Percentiles rank a stretch among this genome's conserved stretches.
phyloP scores from a whole-genome alignment of 2,329 filamentous ascomycete genomes.

The Immersiporthe knoxdaviesiana region DNA sequence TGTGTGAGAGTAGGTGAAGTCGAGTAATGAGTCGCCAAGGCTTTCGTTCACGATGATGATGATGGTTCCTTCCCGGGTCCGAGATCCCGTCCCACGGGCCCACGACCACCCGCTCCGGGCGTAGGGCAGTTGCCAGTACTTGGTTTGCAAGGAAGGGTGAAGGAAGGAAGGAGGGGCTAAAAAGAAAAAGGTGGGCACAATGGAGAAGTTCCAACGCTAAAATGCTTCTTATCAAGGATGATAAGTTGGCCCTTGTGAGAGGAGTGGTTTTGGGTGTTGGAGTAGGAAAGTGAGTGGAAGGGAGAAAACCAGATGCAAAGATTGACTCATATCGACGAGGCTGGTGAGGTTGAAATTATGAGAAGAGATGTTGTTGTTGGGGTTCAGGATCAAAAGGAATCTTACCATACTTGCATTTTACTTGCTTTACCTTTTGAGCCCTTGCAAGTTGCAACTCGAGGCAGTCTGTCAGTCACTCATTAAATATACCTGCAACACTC shows the following conservation, averaged over 20 bases:
- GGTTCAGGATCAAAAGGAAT: background rate
- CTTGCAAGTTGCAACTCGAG: no score
- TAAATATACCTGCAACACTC: background rate
- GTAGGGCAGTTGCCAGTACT: no score
- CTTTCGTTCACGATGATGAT: background rate
- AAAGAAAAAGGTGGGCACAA: background rate
- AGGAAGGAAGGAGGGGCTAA: background rate
- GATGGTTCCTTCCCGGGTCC: background rate
- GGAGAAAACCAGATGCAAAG: background rate
- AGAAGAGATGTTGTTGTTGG: background rate
- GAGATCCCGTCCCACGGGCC: slow-evolving; percentile 8
- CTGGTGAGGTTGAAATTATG: background rate
- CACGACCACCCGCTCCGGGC: background rate
- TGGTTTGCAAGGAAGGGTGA: no score
- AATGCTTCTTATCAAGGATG: background rate
- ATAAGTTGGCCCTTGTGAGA: background rate
- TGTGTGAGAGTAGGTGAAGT: background rate
- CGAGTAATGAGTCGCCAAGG: background rate
- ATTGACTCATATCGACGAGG: background rate
- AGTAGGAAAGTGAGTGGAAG: no score
- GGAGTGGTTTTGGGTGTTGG: no score
- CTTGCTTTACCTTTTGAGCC: background rate
- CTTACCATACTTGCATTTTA: background rate
- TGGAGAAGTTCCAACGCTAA: background rate
- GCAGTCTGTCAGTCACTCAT: no score